Percentiles rank a stretch among this genome's conserved stretches.
Evolutionary conservation across 2,329 filamentous ascomycete genomes (phyloP).

Genomic region (Ceratocystis alfenasii): DNA sequence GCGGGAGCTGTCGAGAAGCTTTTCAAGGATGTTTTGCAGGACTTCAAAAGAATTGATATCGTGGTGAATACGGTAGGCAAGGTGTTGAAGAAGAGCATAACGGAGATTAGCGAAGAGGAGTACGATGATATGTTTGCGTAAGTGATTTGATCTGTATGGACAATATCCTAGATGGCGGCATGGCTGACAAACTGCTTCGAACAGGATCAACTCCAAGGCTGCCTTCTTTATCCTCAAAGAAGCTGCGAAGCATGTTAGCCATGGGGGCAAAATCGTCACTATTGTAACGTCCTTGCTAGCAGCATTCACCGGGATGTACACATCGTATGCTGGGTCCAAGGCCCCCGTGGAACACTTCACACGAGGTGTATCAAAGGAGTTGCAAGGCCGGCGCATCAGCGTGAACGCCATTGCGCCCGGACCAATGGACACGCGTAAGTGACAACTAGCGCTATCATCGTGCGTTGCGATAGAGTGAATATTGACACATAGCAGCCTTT

Average conservation of each 20-base stretch:
- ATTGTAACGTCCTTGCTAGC: slow-evolving; percentile 36
- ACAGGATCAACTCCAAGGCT: slow-evolving; percentile 36
- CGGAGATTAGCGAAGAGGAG: slow-evolving; percentile 34
- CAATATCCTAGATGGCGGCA: background rate
- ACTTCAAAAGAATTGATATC: slow-evolving; percentile 38
- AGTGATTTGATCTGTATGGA: slow-evolving; percentile 22
- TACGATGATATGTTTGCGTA: slow-evolving; percentile 39
- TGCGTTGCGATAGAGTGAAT: background rate
- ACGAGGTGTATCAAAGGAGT: slow-evolving; percentile 30
- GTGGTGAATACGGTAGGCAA: slow-evolving; percentile 41
- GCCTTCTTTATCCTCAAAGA: slow-evolving; percentile 37
- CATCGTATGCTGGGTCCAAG: slow-evolving; percentile 36
- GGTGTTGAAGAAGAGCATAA: slow-evolving; percentile 37
- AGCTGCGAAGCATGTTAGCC: slow-evolving; percentile 32
- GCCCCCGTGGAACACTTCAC: slow-evolving; percentile 33
- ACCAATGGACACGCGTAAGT: slow-evolving; percentile 34
- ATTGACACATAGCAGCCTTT: slow-evolving; percentile 29
- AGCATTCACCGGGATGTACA: slow-evolving; percentile 37
- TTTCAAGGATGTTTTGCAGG: slow-evolving; percentile 32
- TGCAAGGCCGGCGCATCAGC: slow-evolving; percentile 28
- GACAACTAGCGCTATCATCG: background rate
- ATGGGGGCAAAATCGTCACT: slow-evolving; percentile 38
- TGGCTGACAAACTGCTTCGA: background rate
- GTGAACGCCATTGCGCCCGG: slow-evolving; percentile 32
- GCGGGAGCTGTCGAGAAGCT: slow-evolving; percentile 32